A percentile compares a stretch with the other conserved stretches of the same genome.
phyloP scores from a whole-genome alignment of 1,284 basidiomycete genomes.

The Ustilago hordei region DNA sequence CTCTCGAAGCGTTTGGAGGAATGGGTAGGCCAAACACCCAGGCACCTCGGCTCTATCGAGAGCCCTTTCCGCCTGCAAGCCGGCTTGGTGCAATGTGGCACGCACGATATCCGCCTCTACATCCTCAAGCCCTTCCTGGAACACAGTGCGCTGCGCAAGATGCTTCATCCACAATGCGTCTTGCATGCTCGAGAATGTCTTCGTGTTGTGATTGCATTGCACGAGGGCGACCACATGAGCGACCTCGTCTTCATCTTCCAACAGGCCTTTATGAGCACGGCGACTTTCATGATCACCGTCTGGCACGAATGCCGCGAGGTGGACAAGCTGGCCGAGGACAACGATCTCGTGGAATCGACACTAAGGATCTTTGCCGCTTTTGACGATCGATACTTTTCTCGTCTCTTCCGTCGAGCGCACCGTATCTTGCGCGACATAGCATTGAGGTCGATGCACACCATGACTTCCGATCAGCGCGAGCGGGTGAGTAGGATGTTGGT shows the following conservation, averaged over 20 bases:
- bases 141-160: conserved; percentile 54
- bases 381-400: conserved; percentile 52
- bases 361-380: conserved; percentile 54
- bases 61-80: conserved; percentile 54
- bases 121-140: conserved; percentile 63
- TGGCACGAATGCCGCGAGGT: conserved; percentile 58
- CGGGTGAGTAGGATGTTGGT: conserved; percentile 51
- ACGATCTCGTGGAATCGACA: conserved; percentile 56
- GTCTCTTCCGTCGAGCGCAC: conserved; percentile 50
- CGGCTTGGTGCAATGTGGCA: conserved; percentile 54
- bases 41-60: conserved; percentile 44
- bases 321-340: conserved; percentile 50
- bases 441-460: conserved; percentile 46
- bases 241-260: conserved; percentile 59
- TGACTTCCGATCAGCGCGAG: conserved; percentile 54
- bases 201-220: conserved; percentile 52
- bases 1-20: conserved; percentile 57
- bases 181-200: conserved; percentile 57
- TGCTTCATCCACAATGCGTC: conserved; percentile 59
- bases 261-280: conserved; percentile 60
- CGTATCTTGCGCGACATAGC: conserved; percentile 52
- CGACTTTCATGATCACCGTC: conserved; percentile 65
- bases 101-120: conserved; percentile 60
- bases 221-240: conserved; percentile 48
- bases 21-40: conserved; percentile 54